Percentiles rank a stretch among this genome's conserved stretches.
These are phyloP conservation scores for Saksenaea oblongispora DNA, from an alignment of 371 early-diverging fungal genomes.

Conservation along the genomic window DNA sequence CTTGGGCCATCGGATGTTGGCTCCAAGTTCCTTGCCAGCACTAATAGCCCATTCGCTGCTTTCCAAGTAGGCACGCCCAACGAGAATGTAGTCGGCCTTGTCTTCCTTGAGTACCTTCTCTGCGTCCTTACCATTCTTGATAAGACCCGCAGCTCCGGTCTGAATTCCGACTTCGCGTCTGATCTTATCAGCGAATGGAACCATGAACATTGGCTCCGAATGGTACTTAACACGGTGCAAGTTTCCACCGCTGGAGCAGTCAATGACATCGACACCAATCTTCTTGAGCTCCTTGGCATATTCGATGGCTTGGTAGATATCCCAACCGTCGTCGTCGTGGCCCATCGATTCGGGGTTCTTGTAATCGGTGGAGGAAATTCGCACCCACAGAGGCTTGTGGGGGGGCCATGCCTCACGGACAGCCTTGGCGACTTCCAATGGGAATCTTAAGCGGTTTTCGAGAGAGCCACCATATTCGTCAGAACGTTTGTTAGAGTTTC, in stretches of 20 bases:
- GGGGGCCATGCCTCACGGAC: slow-evolving; percentile 65
- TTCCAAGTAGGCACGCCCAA: slow-evolving; percentile 68
- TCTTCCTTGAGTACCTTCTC: slow-evolving; percentile 59
- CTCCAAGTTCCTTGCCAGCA: slow-evolving; percentile 61
- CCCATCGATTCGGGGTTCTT: slow-evolving; percentile 34
- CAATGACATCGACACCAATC: slow-evolving; percentile 75
- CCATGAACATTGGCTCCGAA: slow-evolving; percentile 53
- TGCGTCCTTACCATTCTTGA: slow-evolving; percentile 60
- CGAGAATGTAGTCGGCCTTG: slow-evolving; percentile 66
- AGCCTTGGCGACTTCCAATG: slow-evolving; percentile 53
- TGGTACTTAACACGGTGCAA: not conserved
- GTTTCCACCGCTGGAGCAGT: slow-evolving; percentile 68
- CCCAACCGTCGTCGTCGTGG: slow-evolving; percentile 52
- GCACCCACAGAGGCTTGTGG: slow-evolving; percentile 73
- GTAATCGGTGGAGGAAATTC: slow-evolving; percentile 67
- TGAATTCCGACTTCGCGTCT: slow-evolving; percentile 51
- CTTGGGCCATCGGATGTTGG: slow-evolving; percentile 49
- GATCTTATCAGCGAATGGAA: slow-evolving; percentile 64
- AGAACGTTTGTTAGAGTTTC: slow-evolving; percentile 75
- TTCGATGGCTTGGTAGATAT: slow-evolving; percentile 63
- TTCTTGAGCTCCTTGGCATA: slow-evolving; percentile 54
- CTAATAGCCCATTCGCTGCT: slow-evolving; percentile 41
- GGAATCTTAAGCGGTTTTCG: slow-evolving; percentile 74
- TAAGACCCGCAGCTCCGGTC: slow-evolving; percentile 68
- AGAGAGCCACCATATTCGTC: slow-evolving; percentile 82